Percentiles rank a stretch among this genome's conserved stretches.
phyloP scores from a whole-genome alignment of 768 basidiomycete genomes.

The Chalciporus pseudorubinellus region DNA sequence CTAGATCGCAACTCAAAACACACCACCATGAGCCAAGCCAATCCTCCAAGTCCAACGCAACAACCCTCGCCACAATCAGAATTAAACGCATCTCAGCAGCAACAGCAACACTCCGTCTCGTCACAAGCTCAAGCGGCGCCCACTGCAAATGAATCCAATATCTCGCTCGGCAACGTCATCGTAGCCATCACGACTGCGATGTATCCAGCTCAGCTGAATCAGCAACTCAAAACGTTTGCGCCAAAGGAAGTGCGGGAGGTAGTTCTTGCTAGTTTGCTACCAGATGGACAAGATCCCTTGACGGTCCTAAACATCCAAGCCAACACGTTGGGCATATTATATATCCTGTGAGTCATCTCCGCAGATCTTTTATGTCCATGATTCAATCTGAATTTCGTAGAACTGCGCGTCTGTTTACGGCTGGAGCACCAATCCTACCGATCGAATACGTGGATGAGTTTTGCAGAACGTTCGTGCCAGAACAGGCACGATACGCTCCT shows the following conservation, averaged over 20 bases:
- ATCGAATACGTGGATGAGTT: conserved; percentile 51
- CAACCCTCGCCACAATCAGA: conserved; percentile 17
- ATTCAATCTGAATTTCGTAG: conserved; percentile 31
- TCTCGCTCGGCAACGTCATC: conserved; percentile 42
- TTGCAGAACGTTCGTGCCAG: conserved; percentile 58
- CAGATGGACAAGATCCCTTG: conserved; percentile 69
- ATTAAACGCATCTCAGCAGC: conserved; percentile 10
- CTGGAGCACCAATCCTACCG: conserved; percentile 39
- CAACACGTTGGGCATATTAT: conserved; percentile 66
- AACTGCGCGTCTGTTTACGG: conserved; percentile 53
- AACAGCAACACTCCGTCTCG: conserved; percentile 10
- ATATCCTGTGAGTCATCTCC: conserved; percentile 60
- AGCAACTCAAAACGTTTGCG: conserved; percentile 44
- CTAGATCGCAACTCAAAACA: background rate
- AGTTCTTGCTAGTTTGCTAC: conserved; percentile 51
- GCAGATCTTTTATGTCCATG: background rate
- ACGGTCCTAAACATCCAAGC: conserved; percentile 48
- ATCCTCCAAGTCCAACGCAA: conserved; percentile 23
- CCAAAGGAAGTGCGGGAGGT: conserved; percentile 59
- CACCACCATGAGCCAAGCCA: conserved; percentile 25
- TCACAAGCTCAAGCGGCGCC: conserved; percentile 7
- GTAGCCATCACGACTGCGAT: conserved; percentile 45
- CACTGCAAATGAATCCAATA: conserved; percentile 1
- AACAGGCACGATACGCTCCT: conserved; percentile 63
- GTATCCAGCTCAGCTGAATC: conserved; percentile 38